These are phyloP conservation scores for Ogataea polymorpha DNA, from an alignment of 805 yeast genomes.

Conservation along the genomic window DNA sequence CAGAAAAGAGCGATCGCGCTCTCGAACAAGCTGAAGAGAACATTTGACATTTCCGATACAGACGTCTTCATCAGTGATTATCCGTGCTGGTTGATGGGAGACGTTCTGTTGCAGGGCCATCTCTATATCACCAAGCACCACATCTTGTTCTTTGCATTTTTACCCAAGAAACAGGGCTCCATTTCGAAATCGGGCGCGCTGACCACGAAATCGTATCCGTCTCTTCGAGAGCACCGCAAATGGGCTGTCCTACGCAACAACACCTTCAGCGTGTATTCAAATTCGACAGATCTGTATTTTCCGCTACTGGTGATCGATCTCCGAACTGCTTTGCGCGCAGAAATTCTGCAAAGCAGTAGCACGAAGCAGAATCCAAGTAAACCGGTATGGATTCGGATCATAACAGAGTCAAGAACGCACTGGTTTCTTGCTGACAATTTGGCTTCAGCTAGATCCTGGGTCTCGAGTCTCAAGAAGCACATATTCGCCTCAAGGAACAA, in stretches of 20 bases:
- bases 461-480: constrained; percentile 65
- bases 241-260: constrained; percentile 80
- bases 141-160: constrained; percentile 71
- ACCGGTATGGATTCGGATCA: constrained; percentile 52
- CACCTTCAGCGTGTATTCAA: constrained; percentile 63
- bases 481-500: constrained; percentile 71
- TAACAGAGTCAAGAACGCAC: constrained; percentile 56
- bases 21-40: constrained; percentile 33
- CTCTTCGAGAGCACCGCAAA: constrained; percentile 46
- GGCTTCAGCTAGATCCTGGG: constrained; percentile 79
- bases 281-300: constrained; percentile 79
- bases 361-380: constrained; percentile 17
- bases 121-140: constrained; percentile 64
- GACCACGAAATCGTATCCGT: constrained; percentile 38
- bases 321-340: constrained; percentile 58
- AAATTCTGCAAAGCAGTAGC: constrained; percentile 33
- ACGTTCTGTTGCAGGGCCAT: constrained; percentile 84
- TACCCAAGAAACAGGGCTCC: constrained; percentile 55
- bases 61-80: constrained; percentile 61
- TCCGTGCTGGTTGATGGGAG: constrained; percentile 77
- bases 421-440: constrained; percentile 71
- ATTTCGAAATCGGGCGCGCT: constrained; percentile 50
- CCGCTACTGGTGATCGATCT: constrained; percentile 77
- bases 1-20: constrained; percentile 36
- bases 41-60: constrained; percentile 46